These are phyloP conservation scores for Thielaviopsis punctulata DNA, from an alignment of 2,329 filamentous ascomycete genomes.

Conservation along the genomic window DNA sequence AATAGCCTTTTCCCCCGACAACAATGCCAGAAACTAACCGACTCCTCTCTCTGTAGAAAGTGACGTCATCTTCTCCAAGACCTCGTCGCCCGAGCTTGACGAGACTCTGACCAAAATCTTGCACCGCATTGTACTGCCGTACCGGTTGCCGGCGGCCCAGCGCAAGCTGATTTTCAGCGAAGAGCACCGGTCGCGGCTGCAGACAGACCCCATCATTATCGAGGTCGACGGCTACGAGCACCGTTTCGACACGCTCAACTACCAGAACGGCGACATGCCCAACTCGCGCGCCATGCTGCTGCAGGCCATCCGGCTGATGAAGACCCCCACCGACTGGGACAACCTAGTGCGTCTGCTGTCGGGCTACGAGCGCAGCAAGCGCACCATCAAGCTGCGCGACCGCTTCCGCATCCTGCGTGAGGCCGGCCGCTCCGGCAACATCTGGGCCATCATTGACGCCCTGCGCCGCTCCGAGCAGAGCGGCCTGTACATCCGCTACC, in stretches of 20 bases:
- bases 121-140: constrained; percentile 42
- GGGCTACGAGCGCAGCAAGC: constrained; percentile 28
- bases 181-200: constrained; percentile 30
- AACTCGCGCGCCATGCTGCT: constrained; percentile 23
- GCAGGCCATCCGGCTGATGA: constrained; percentile 27
- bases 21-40: background rate
- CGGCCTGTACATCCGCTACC: constrained; percentile 24
- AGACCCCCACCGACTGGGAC: constrained; percentile 30
- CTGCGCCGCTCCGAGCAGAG: constrained; percentile 30
- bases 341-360: constrained; percentile 36
- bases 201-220: constrained; percentile 37
- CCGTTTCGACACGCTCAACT: constrained; percentile 32
- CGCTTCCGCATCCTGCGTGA: constrained; percentile 25
- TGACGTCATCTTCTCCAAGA: constrained; percentile 29
- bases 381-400: constrained; percentile 21
- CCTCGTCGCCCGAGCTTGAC: constrained; percentile 37
- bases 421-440: constrained; percentile 23
- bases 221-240: constrained; percentile 39
- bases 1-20: no score
- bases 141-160: constrained; percentile 36
- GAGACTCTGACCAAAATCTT: constrained; percentile 34
- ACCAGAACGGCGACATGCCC: constrained; percentile 23
- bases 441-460: constrained; percentile 32
- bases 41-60: background rate
- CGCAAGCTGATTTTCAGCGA: constrained; percentile 33